Evolutionary conservation across 164 flowering plant genomes (phyloP).

Genomic region (Annona cherimola): DNA sequence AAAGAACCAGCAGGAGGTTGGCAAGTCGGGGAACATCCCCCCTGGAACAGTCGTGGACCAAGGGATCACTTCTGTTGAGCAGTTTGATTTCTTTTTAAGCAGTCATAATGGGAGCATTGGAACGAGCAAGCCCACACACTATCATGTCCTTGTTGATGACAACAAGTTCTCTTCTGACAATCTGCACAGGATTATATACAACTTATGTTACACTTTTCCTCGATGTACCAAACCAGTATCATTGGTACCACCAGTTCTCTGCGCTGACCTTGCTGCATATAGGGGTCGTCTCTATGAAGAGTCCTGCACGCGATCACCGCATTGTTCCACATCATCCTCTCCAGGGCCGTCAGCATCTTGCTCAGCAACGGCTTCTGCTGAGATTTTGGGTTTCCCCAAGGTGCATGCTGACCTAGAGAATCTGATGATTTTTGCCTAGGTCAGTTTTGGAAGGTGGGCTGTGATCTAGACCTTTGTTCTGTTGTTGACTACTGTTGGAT

Average conservation of each 20-base stretch:
- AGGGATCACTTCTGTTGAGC: slow-evolving; percentile 46
- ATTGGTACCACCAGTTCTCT: slow-evolving; percentile 75
- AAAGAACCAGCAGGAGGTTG: slow-evolving; percentile 24
- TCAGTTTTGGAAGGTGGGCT: not conserved
- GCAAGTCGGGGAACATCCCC: slow-evolving; percentile 41
- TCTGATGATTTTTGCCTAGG: slow-evolving; percentile 39
- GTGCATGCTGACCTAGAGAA: slow-evolving; percentile 38
- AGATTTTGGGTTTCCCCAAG: slow-evolving; percentile 22
- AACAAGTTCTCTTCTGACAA: slow-evolving; percentile 49
- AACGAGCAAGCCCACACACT: slow-evolving; percentile 84
- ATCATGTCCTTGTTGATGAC: slow-evolving; percentile 67
- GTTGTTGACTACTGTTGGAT: not conserved
- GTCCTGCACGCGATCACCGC: slow-evolving; percentile 20
- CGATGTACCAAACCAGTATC: slow-evolving; percentile 84
- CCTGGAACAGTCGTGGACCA: slow-evolving; percentile 84
- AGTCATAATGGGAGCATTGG: slow-evolving; percentile 73
- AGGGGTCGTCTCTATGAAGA: slow-evolving; percentile 64
- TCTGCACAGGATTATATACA: slow-evolving; percentile 60
- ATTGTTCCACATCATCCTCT: slow-evolving; percentile 14
- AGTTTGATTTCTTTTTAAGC: slow-evolving; percentile 73
- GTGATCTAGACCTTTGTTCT: not conserved
- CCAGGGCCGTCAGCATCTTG: slow-evolving; percentile 8
- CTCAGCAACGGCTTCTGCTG: slow-evolving; percentile 19
- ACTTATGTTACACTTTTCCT: slow-evolving; percentile 74
- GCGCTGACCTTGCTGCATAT: slow-evolving; percentile 72